Percentiles rank a stretch among this genome's conserved stretches.
These are phyloP conservation scores for Neostapfia colusana DNA, from an alignment of 176 grass and related monocot genomes.

Conservation along the genomic window DNA sequence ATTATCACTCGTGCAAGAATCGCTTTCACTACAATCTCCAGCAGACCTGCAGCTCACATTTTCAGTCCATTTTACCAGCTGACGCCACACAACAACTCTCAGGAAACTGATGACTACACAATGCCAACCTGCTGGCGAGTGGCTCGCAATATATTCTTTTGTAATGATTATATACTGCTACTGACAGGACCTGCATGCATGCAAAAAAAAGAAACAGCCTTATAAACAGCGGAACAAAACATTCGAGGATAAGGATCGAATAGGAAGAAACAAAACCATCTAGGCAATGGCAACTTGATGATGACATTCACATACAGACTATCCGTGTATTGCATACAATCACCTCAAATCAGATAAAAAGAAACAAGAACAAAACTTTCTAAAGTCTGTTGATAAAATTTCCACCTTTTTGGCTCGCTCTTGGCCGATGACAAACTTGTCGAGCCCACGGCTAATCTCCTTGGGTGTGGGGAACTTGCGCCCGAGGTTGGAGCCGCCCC, in stretches of 20 bases:
- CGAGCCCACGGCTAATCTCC: conserved; percentile 55
- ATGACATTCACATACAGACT: background rate
- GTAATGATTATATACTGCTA: conserved; percentile 76
- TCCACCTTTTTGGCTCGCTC: conserved; percentile 67
- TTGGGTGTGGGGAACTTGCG: conserved; percentile 60
- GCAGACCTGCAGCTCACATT: conserved; percentile 47
- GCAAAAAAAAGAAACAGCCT: background rate
- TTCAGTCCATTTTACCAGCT: conserved; percentile 18
- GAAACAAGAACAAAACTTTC: background rate
- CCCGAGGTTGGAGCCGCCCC: conserved; percentile 56
- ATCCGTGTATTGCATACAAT: background rate
- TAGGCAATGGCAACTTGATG: background rate
- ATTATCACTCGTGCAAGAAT: conserved; percentile 36
- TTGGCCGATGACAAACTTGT: conserved; percentile 72
- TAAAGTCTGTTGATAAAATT: background rate
- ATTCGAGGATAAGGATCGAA: background rate
- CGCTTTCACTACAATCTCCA: conserved; percentile 23
- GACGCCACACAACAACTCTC: background rate
- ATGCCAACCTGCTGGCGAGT: conserved; percentile 44
- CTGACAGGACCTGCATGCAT: conserved; percentile 57
- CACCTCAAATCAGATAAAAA: background rate
- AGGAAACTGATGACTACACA: conserved; percentile 15
- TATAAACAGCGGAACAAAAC: background rate
- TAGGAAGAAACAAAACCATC: background rate
- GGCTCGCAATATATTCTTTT: conserved; percentile 57